Evolutionary conservation across 164 flowering plant genomes (phyloP), one percentile per base, ranked within the genome.

Genomic region (Nymphaea colorata): DNA sequence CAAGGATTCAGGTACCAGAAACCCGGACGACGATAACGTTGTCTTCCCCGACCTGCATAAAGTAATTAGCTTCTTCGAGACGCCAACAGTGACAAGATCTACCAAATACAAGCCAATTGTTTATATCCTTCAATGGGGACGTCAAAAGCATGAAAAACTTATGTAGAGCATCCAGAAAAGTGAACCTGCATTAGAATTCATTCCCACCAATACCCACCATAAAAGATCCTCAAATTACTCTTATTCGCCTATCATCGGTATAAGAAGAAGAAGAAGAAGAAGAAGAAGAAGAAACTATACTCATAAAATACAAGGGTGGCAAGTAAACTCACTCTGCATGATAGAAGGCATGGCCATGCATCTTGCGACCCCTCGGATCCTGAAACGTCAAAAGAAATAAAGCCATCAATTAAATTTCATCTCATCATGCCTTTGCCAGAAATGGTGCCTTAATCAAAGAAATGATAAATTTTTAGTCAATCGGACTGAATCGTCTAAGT

Each of bases 321-420:
- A 10, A 45, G 53, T 25, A 10, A 55, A 70, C 87, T 85, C 71
- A 91, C 98, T 82, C 76, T 73, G 87, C 83, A 44, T 80, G 90
- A 69, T 93, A 96, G 71, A 93, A 89, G 64, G 91, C 97, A 57
- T 86, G 91, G 17, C 76, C 83, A 69, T 85, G 69, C 90, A 93
- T 90, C 82, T 91, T 93, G 55, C 88, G 71, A 43, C 94, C 92
- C 78, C 89, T 93, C 3, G 98, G 98, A 70, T 90, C 98, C 98
- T 90, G 75, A 68, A 78, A 76, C 59, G 65, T 3, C 66, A 41
- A 42, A 71, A 44, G n/a, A 18, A 43, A 45, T 25, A 25, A 42
- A 11, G n/a, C 5, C 12, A 62, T 44, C 67, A 42, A 61, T 44
- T 8, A 60, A 57, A 17, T 64, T 41, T 60, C 55, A 71, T 4